Conservation (phyloP, 164 flowering plant species). For the Annona cherimola region DNA sequence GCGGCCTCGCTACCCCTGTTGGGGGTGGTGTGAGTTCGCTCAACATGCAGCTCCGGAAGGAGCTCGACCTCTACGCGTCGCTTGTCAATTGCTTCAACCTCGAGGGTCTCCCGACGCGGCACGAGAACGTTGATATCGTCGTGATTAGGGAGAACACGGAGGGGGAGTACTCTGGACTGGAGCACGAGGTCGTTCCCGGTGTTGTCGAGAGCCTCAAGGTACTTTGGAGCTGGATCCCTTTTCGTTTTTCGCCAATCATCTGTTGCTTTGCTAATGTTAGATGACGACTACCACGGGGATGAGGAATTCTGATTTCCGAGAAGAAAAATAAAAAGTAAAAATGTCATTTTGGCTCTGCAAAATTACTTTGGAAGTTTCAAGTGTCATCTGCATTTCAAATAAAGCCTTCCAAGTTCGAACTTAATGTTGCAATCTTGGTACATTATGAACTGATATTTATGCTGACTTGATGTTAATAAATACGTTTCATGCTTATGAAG, state of each 20-base stretch:
- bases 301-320: not conserved
- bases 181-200: constrained; percentile 91
- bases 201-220: constrained; percentile 92
- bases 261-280: not conserved
- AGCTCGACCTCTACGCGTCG: constrained; percentile 76
- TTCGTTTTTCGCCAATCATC: not conserved
- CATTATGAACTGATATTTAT: not conserved
- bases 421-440: no score
- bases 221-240: not conserved
- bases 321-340: not conserved
- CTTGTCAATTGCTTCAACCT: constrained; percentile 72
- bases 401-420: not conserved
- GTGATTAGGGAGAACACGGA: constrained; percentile 89
- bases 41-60: constrained; percentile 67
- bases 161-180: constrained; percentile 80
- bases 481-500: not conserved
- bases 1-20: constrained; percentile 70
- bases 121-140: constrained; percentile 71
- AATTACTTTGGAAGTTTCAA: no score
- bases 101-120: constrained; percentile 68
- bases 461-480: not conserved
- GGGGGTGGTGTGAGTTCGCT: constrained; percentile 85
- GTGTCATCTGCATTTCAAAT: no score
- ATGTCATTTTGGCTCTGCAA: not conserved
- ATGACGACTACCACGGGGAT: not conserved